A percentile compares a stretch with the other conserved stretches of the same genome.
These are phyloP conservation scores for Glutinoglossum americanum DNA, from an alignment of 495 filamentous ascomycete genomes.

Conservation along the genomic window DNA sequence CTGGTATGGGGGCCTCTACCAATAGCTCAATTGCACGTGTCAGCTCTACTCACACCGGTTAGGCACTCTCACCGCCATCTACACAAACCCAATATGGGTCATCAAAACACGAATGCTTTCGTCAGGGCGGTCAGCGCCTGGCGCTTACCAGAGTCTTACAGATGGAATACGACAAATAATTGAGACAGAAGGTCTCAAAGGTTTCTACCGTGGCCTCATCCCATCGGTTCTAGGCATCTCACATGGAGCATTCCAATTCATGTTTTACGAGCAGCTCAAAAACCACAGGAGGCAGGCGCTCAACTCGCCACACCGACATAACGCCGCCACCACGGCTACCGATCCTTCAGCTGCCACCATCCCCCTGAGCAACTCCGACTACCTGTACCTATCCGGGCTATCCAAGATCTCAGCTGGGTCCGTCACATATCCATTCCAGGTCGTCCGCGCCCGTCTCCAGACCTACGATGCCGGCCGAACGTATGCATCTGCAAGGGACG, in stretches of 20 bases:
- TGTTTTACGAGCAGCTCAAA: constrained; percentile 81
- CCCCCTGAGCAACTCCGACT: constrained; percentile 48
- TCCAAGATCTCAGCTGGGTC: constrained; percentile 73
- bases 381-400: constrained; percentile 51
- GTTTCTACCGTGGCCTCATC: constrained; percentile 67
- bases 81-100: constrained; percentile 96
- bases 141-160: constrained; percentile 61
- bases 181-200: constrained; percentile 42
- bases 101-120: constrained; percentile 96
- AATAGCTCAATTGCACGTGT: background rate
- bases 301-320: constrained; percentile 1
- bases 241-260: constrained; percentile 90
- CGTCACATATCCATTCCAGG: constrained; percentile 85
- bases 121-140: constrained; percentile 43
- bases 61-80: constrained; percentile 48
- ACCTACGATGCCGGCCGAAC: constrained; percentile 52
- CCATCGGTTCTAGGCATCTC: constrained; percentile 77
- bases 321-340: constrained; percentile 1
- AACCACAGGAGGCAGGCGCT: constrained; percentile 22
- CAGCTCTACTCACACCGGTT: constrained; percentile 21
- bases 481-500: constrained; percentile 53
- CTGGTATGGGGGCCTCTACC: background rate
- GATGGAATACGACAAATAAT: constrained; percentile 44
- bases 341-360: constrained; percentile 1
- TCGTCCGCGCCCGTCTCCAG: constrained; percentile 71